Evolutionary conservation across 345 rosid species (phyloP), one percentile per base, ranked within the genome.

Genomic region (Dipteronia dyeriana): DNA sequence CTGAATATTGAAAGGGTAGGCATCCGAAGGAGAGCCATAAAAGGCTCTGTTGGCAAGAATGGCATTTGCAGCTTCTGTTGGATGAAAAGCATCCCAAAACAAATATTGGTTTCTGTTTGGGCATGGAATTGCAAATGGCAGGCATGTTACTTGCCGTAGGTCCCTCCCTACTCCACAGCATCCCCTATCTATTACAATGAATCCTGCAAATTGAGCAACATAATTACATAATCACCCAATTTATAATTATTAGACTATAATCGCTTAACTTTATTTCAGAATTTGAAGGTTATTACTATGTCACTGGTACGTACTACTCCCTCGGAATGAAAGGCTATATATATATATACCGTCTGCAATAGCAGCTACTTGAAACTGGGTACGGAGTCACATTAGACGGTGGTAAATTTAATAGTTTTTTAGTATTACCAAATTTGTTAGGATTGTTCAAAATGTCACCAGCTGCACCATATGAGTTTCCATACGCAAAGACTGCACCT

Each of bases 51-150:
- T 83, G 17, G 86, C 91, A 39, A 94, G 86, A 43, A 94, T 74
- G 11, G 82, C 80, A 66, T 82, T 85, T 0, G 87, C 97, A n/a
- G 90, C 91, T 75, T 92, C 87, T 13, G 98, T 94, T 25, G 95
- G 98, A 80, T 97, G 97, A 69, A 85, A 96, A 1, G 98, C 99
- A 68, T 96, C 97, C 99, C 99, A 96, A 66, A 94, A 94, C 26
- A 90, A 75, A 78, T 85, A 85, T 16, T 88, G 87, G 12, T 64
- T 76, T 63, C 95, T 81, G 68, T 90, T 85, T 0, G 70, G 19
- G 60, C 99, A 96, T 17, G 98, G 97, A 41, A 59, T 70, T 68
- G 72, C 81, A 51, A 82, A 41, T 0, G 98, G 98, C 22, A 89
- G 67, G 78, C 98, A 94, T 39, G 99, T 94, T 25, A 97, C 85